Base-by-base conservation (phyloP, 2,329 filamentous ascomycete species). In the Epichloe gansuensis region DNA sequence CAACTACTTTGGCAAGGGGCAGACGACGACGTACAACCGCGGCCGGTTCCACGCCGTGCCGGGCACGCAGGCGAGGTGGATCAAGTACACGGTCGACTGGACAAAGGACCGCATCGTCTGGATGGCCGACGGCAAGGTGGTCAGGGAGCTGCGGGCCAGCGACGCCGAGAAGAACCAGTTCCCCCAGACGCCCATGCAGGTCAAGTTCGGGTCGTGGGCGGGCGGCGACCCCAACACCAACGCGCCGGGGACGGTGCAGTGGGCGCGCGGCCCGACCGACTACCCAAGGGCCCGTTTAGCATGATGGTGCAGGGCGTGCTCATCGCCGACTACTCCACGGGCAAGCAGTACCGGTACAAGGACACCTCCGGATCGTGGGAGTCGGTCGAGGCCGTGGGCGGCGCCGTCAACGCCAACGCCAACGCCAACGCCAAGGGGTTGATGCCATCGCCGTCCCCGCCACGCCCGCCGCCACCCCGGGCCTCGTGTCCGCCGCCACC, bases 1-100 rank as follows among this genome's bases (percentile, higher is more conserved):
- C 60, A 98, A 98, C 71, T 98, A 95, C 72, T 98, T 98, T 61
- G 89, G 90, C 67, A 95, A 97, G 70, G 93, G 91, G 51, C 78
- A 87, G 60, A 91, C 88, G 0, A 84, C 79, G 34, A 79, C 79
- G n/a, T 95, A 91, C 74, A 89, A 94, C 71, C 86, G 93, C 52
- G 91, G 88, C 56, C 83, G 86, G 54, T 91, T 88, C 67, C 88
- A 94, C 67, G 71, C 80, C 4, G 67, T 72, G 73, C 74, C 56
- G 71, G 78, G 77, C 61, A 93, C 86, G 57, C 90, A 95, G 66
- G 75, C 75, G 48, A 68, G 76, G 38, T 96, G 86, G 68, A 84
- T 91, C 68, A 96, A 83, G 9, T 98, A 97, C 72, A 83, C 85
- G 3, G 75, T 97, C 61, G 90, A 96, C 67, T 98, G 93, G 93